A percentile compares a stretch with the other conserved stretches of the same genome.
Conservation (phyloP, 352 stramenopile genomes). For the Phytopythium litorale region DNA sequence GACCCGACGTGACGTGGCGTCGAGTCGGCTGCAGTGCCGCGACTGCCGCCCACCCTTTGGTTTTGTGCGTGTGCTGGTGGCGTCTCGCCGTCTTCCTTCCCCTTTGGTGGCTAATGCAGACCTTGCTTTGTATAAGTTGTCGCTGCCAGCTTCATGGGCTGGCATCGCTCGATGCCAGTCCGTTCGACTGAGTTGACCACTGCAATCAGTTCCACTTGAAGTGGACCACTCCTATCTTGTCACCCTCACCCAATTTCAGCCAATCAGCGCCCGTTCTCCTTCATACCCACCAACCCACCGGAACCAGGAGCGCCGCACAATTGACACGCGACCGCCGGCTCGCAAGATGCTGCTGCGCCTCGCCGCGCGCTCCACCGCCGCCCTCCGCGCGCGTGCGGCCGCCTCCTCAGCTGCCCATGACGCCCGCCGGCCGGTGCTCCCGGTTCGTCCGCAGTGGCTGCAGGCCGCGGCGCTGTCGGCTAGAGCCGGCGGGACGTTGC, state of each 20-base stretch:
- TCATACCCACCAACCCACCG: background rate
- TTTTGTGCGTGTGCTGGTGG: background rate
- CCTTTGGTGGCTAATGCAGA: too few species aligned
- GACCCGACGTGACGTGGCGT: background rate
- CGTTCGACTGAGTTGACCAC: too few species aligned
- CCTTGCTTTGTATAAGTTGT: too few species aligned
- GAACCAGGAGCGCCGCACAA: conserved; percentile 1
- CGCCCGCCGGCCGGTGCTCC: background rate
- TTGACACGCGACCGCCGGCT: background rate
- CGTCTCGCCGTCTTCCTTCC: too few species aligned
- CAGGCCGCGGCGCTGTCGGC: background rate
- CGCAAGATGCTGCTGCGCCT: background rate
- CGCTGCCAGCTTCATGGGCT: too few species aligned
- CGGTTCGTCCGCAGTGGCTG: background rate
- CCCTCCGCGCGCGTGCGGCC: background rate
- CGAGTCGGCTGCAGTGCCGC: background rate
- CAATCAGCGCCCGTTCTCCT: background rate
- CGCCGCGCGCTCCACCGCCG: background rate
- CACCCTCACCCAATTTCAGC: background rate
- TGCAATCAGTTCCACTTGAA: too few species aligned
- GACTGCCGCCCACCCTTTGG: background rate
- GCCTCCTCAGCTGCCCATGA: background rate
- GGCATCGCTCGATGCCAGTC: too few species aligned
- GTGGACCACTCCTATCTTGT: too few species aligned
- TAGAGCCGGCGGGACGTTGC: background rate